A percentile compares a stretch with the other conserved stretches of the same genome.
phyloP scores from a whole-genome alignment of 2,329 filamentous ascomycete species.

The Alternaria sp. region DNA sequence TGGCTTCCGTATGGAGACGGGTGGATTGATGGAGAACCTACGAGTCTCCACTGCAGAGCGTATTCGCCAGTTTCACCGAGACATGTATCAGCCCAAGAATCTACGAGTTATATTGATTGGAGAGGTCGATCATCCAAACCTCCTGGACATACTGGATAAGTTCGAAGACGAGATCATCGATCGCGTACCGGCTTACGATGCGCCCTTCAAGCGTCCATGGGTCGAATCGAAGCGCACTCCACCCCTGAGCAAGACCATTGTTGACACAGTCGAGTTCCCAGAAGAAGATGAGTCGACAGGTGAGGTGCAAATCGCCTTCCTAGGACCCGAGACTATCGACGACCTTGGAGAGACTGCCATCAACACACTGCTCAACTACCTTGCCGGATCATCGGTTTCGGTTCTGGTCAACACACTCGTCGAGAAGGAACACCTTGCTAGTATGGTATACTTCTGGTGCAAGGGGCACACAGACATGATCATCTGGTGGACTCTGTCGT shows the following conservation, averaged over 20 bases:
- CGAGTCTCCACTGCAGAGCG: conserved; percentile 84
- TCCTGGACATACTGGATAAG: conserved; percentile 80
- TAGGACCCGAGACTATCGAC: conserved; percentile 83
- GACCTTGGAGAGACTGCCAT: conserved; percentile 68
- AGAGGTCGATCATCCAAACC: conserved; percentile 80
- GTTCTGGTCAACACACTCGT: conserved; percentile 91
- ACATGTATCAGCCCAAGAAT: conserved; percentile 98
- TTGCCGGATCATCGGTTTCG: conserved; percentile 91
- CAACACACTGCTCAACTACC: conserved; percentile 80
- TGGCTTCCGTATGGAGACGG: conserved; percentile 97
- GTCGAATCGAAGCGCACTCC: conserved; percentile 83
- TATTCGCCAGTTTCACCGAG: conserved; percentile 91
- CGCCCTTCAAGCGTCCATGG: conserved; percentile 87
- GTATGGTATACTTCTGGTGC: conserved; percentile 78
- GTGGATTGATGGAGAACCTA: conserved; percentile 92
- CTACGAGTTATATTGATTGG: conserved; percentile 91
- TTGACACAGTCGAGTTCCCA: conserved; percentile 87
- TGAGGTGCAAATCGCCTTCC: conserved; percentile 83
- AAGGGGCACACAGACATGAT: conserved; percentile 82
- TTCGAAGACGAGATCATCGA: conserved; percentile 89
- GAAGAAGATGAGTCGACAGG: conserved; percentile 95
- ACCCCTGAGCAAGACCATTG: conserved; percentile 70
- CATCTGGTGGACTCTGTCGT: conserved; percentile 84
- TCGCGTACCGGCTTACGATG: conserved; percentile 75
- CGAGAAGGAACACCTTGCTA: conserved; percentile 90